Conservation (phyloP, 2,329 filamentous ascomycete species). For the Cladobotryum mycophilum region DNA sequence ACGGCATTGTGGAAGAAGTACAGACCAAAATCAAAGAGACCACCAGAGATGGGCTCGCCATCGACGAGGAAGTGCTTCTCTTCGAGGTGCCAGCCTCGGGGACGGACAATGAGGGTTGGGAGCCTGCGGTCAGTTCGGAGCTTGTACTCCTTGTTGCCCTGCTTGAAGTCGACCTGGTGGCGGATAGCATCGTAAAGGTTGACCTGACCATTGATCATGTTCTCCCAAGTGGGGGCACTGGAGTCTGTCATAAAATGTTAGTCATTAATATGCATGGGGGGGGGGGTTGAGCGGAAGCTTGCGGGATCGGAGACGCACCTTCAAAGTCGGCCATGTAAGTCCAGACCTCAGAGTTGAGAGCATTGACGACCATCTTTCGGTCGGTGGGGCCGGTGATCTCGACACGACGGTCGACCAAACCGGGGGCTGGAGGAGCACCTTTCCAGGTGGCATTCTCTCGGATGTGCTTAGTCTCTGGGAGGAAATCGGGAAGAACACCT, state of each 20-base stretch:
- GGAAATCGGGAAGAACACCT: conserved; percentile 83
- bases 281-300: no score
- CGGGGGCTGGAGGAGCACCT: conserved; percentile 84
- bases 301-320: conserved; percentile 48
- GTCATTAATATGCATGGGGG: not conserved
- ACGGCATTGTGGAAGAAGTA: conserved; percentile 99
- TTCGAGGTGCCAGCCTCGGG: conserved; percentile 94
- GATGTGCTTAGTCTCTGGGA: conserved; percentile 92
- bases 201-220: conserved; percentile 97
- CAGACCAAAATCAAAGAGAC: conserved; percentile 93
- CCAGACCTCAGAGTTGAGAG: conserved; percentile 91
- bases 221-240: conserved; percentile 93
- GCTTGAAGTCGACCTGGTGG: conserved; percentile 91
- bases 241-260: conserved; percentile 58
- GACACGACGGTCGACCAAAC: conserved; percentile 84
- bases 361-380: conserved; percentile 98
- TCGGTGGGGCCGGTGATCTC: conserved; percentile 98
- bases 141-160: conserved; percentile 94
- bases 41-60: conserved; percentile 86
- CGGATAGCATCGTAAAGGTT: conserved; percentile 97
- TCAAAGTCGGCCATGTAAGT: conserved; percentile 99
- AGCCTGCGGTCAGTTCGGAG: conserved; percentile 80
- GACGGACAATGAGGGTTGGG: conserved; percentile 88
- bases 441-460: conserved; percentile 92
- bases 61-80: conserved; percentile 98